These are phyloP conservation scores for Polytrichum commune DNA, from an alignment of 225 moss, liverwort and hornwort species.

Conservation along the genomic window DNA sequence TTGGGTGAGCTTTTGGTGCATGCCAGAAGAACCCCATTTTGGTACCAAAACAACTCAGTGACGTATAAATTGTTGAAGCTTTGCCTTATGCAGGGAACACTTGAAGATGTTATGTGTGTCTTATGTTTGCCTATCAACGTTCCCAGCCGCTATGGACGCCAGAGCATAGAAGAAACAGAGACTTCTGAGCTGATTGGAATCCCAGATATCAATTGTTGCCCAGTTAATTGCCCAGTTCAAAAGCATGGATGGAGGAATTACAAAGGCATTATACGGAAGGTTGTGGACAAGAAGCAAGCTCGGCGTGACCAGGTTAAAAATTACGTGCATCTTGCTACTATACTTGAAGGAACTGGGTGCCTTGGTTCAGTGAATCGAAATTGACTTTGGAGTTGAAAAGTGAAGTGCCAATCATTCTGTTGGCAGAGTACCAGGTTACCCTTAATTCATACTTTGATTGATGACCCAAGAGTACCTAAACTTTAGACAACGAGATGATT, in stretches of 20 bases:
- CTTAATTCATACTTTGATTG: no score
- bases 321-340: conserved; percentile 18
- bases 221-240: conserved; percentile 18
- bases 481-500: no score
- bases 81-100: conserved; percentile 8
- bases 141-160: background rate
- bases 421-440: no score
- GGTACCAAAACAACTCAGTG: no score
- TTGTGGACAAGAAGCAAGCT: conserved; percentile 1
- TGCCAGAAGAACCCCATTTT: no score
- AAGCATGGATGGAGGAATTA: conserved; percentile 17
- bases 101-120: conserved; percentile 11
- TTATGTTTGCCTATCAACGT: conserved; percentile 14
- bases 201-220: conserved; percentile 1
- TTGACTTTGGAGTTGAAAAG: no score
- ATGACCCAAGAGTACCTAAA: no score
- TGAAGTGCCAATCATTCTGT: no score
- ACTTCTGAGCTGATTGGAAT: conserved; percentile 2
- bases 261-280: background rate
- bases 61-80: conserved; percentile 14
- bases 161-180: background rate
- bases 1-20: no score
- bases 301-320: conserved; percentile 5
- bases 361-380: conserved; percentile 4
- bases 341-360: conserved; percentile 21